Conservation (phyloP, 257 asterid species). For the Anisodus acutangulus region DNA sequence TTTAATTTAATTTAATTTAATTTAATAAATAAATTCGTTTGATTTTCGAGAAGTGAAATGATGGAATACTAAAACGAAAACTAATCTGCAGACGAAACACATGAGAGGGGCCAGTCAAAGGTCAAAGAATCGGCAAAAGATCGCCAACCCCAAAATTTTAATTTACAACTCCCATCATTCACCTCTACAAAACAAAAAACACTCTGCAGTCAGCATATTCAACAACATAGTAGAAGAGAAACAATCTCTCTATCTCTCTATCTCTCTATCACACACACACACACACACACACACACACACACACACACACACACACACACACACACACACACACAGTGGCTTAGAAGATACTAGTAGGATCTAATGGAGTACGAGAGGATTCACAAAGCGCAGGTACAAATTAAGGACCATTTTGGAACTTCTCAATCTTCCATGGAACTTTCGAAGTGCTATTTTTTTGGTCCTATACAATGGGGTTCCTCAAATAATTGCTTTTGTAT, state of each 20-base stretch:
- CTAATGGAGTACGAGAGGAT: conserved; percentile 98
- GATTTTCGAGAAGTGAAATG: no score
- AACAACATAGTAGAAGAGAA: conserved; percentile 26
- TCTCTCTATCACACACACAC: conserved; percentile 38
- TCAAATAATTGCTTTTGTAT: no score
- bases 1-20: no score
- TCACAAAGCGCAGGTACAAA: conserved; percentile 64
- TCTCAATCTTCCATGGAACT: no score
- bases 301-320: no score
- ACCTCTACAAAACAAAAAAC: neutral
- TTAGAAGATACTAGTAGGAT: conserved; percentile 33
- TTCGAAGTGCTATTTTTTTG: no score
- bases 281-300: no score
- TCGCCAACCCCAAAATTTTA: conserved; percentile 40
- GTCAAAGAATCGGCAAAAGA: conserved; percentile 62
- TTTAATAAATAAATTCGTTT: no score
- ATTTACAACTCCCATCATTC: conserved; percentile 11
- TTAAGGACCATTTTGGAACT: no score
- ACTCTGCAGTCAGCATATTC: neutral
- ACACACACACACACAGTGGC: conserved; percentile 35
- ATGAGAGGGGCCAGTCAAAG: neutral
- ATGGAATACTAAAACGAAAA: neutral
- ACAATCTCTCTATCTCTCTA: conserved; percentile 25
- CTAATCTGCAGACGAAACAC: conserved; percentile 8
- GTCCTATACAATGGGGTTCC: no score